Percentiles rank a stretch among this genome's conserved stretches.
These are phyloP conservation scores for Corrigiola litoralis DNA, from an alignment of 179 eudicot genomes.

Conservation along the genomic window DNA sequence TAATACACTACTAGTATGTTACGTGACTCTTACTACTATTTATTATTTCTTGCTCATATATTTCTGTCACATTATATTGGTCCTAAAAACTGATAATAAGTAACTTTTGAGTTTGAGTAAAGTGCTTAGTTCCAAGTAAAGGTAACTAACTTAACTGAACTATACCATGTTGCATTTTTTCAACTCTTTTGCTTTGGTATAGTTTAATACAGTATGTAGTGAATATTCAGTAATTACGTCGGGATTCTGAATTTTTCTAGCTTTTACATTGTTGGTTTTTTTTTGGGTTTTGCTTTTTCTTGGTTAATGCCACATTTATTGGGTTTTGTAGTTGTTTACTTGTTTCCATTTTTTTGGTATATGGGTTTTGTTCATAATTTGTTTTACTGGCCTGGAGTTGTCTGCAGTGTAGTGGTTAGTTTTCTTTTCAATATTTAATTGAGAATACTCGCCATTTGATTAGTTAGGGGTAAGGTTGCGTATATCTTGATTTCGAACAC, in stretches of 20 bases:
- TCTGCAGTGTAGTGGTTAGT: neutral
- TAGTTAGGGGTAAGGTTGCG: neutral
- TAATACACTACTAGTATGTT: neutral
- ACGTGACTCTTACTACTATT: neutral
- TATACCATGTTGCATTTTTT: neutral
- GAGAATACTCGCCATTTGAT: neutral
- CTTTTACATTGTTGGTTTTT: neutral
- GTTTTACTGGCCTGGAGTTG: too few relatives aligned
- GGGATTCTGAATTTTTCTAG: neutral
- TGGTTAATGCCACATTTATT: neutral
- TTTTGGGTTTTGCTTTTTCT: neutral
- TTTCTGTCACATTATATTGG: neutral
- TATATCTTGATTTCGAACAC: neutral
- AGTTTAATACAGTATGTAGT: neutral
- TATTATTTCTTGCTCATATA: neutral
- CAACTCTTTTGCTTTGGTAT: neutral
- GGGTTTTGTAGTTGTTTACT: neutral
- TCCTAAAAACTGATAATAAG: too few relatives aligned
- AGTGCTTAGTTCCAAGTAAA: neutral
- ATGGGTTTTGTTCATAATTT: neutral
- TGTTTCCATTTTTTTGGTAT: neutral
- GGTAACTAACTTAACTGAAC: neutral
- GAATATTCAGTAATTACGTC: slow-evolving; percentile 1
- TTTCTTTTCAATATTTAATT: neutral
- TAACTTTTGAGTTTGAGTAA: too few relatives aligned